These are phyloP conservation scores for Phytophthora sansomeana DNA, from an alignment of 352 stramenopile species.

Conservation along the genomic window DNA sequence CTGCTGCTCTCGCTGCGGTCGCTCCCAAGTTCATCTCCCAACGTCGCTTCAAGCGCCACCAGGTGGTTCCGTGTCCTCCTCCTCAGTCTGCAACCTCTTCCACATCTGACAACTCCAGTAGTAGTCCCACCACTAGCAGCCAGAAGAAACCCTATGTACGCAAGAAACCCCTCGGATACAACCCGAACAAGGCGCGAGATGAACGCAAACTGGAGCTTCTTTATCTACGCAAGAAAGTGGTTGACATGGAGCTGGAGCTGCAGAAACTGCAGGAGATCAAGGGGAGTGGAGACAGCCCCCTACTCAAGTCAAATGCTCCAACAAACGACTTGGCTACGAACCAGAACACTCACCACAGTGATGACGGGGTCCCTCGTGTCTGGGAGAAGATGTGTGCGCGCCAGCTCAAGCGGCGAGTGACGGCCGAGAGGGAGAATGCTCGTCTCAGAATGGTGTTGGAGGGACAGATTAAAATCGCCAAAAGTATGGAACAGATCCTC, in stretches of 20 bases:
- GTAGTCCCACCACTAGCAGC: neutral
- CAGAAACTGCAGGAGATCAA: constrained; percentile 37
- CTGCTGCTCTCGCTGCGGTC: neutral
- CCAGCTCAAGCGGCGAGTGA: constrained; percentile 39
- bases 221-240: constrained; percentile 52
- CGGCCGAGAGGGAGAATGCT: constrained; percentile 44
- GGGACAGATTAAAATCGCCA: constrained; percentile 49
- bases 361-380: constrained; percentile 28
- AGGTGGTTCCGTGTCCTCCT: constrained; percentile 23
- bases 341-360: neutral
- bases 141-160: constrained; percentile 35
- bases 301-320: neutral
- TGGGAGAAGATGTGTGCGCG: constrained; percentile 44
- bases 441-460: constrained; percentile 46
- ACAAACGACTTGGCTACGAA: neutral
- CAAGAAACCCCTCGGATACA: constrained; percentile 44
- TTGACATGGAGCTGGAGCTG: constrained; percentile 50
- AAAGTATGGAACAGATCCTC: constrained; percentile 48
- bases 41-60: constrained; percentile 22
- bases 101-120: neutral
- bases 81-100: neutral
- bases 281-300: neutral
- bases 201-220: constrained; percentile 49
- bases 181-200: constrained; percentile 55
- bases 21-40: constrained; percentile 15